Conservation (phyloP, 2,329 filamentous ascomycete genomes). For the Rhynchosporium graminicola region DNA sequence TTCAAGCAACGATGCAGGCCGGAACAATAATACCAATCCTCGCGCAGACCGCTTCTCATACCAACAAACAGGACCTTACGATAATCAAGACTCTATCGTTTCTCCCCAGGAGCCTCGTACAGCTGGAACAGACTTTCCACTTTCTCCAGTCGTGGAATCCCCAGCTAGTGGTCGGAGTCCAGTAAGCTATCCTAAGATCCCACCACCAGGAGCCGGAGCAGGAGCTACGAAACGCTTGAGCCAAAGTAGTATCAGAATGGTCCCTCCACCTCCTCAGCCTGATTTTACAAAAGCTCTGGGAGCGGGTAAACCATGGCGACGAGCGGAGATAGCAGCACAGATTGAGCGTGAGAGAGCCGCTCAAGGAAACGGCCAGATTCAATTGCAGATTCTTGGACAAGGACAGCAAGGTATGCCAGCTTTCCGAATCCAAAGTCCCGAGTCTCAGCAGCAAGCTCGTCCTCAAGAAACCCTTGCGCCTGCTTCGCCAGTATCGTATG, state of each 20-base stretch:
- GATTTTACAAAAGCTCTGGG: slow-evolving; percentile 24
- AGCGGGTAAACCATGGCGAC: slow-evolving; percentile 30
- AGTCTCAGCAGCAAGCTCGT: background rate
- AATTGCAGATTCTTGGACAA: slow-evolving; percentile 2
- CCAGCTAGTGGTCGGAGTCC: slow-evolving; percentile 35
- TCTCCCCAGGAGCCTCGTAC: slow-evolving; percentile 18
- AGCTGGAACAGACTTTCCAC: slow-evolving; percentile 19
- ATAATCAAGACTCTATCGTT: slow-evolving; percentile 23
- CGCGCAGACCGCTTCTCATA: slow-evolving; percentile 20
- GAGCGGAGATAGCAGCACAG: slow-evolving; percentile 33
- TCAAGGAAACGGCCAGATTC: slow-evolving; percentile 19
- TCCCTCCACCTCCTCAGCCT: slow-evolving; percentile 24
- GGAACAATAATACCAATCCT: slow-evolving; percentile 7
- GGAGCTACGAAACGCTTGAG: slow-evolving; percentile 20
- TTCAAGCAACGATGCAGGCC: slow-evolving; percentile 15
- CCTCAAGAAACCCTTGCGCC: background rate
- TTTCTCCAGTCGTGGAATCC: slow-evolving; percentile 39
- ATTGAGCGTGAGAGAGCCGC: slow-evolving; percentile 21
- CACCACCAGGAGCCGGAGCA: slow-evolving; percentile 15
- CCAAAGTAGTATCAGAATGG: slow-evolving; percentile 23
- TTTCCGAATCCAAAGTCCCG: slow-evolving; percentile 11
- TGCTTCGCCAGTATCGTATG: background rate
- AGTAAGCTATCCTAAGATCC: slow-evolving; percentile 38
- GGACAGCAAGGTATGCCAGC: slow-evolving; percentile 14
- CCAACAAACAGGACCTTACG: slow-evolving; percentile 33